Base-by-base conservation (phyloP, 140 eudicot species). In the Bidens hawaiensis region DNA sequence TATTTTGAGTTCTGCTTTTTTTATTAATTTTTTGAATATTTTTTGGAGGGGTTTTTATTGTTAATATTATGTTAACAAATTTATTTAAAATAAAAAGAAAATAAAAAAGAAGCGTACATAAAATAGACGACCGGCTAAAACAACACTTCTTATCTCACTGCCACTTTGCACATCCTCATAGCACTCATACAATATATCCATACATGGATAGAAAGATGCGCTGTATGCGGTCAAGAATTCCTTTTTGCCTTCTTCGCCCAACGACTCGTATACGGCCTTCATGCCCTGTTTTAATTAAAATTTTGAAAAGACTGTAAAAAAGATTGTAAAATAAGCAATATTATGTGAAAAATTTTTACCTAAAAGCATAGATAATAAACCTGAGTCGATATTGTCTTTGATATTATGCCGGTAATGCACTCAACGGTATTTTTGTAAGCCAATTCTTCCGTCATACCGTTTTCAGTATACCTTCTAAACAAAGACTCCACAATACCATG, bases 381-480 rank as follows among this genome's bases (percentile, higher is more conserved):
- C 98, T 93, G 67, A 8, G 96, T 74, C 2, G 99, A 93, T 30
- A 93, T 87, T 68, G 85, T 93, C 75, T 26, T 88, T n/a, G 99
- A 93, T 30, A 93, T 88, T 10, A 18, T 73, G 23, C 99, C 99
- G 13, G 99, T 93, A 3, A 93, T 85, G 82, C 99, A 80, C 72
- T 93, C 99, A 0, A 93, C 99, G 3, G 99, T 93, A 54, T 93
- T 93, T 65, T 85, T 93, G 85, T 93, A 93, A 65, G 99, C 99
- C 74, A 85, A 76, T 40, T 93, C 99, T 66, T 93, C 99, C 56
- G 71, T 68, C 99, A 93, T 93, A 50, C 96, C 99, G 16, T 71
- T 72, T 69, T 93, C 99, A 16, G 96, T 93, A 64, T 80, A 93
- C 69, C 96, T 81, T 79, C 99, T 80, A 53, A 93, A 93, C 71